Conservation (phyloP, 345 rosid species). For the Garcia nutans region DNA sequence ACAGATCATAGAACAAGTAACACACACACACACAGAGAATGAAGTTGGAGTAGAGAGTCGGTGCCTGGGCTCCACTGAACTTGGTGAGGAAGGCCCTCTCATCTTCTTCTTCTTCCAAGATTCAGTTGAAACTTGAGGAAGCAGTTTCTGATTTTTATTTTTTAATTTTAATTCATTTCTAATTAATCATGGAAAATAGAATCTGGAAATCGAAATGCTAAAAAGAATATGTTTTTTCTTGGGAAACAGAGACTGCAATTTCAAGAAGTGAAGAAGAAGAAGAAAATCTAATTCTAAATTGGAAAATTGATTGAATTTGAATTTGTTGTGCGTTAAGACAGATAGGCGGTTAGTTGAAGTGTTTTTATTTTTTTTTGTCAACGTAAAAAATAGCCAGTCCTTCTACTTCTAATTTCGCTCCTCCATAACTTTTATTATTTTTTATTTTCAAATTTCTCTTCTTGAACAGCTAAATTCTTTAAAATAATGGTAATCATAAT, state of each 20-base stretch:
- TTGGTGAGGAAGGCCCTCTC: conserved; percentile 37
- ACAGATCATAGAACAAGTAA: background rate
- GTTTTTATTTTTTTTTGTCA: too few species aligned
- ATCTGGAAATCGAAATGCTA: background rate
- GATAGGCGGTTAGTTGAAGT: background rate
- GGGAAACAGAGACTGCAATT: background rate
- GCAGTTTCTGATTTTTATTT: background rate
- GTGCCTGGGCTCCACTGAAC: conserved; percentile 51
- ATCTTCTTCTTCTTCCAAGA: conserved; percentile 2
- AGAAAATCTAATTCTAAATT: background rate
- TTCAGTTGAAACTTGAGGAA: background rate
- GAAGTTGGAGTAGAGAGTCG: conserved; percentile 50
- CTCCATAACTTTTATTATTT: too few species aligned
- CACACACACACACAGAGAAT: conserved; percentile 20
- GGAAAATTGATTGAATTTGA: background rate
- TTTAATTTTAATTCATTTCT: background rate
- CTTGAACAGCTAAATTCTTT: too few species aligned
- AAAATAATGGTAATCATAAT: too few species aligned
- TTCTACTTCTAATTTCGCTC: too few species aligned
- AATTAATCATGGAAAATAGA: background rate
- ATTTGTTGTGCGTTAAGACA: background rate
- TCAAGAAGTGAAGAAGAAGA: background rate
- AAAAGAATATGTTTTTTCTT: background rate
- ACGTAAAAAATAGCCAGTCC: too few species aligned
- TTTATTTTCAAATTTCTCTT: too few species aligned